Base-by-base conservation (phyloP, 768 basidiomycete species). In the Gyrodon lividus region DNA sequence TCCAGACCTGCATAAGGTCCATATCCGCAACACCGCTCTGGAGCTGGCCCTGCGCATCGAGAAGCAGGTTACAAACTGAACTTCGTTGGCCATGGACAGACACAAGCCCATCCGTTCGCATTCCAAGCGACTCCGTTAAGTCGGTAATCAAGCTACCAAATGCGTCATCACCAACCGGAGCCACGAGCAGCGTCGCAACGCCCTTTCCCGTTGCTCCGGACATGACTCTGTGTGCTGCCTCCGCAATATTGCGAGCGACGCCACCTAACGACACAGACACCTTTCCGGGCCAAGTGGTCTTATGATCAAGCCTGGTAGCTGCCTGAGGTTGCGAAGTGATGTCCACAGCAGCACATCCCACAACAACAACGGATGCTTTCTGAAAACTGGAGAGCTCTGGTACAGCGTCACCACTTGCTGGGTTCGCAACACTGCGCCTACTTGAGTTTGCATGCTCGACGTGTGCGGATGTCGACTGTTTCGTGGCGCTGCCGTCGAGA, bases 201-300 rank as follows among this genome's bases (percentile, higher is more conserved):
- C 60, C 50, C 12, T 49, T 52, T 17, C 61, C 58, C 8, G 70
- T 58, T 6, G 69, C 67, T 34, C 43, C 54, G 38, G 71, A 61
- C 53, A 84, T 64, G 5, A 87, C 67, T 24, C 89, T 82, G 64
- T 90, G 84, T 6, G 92, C 79, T 1, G 93, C 91, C 67, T 98
- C 94, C 2, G 95, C 89, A 38, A 99, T 82, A 65, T 99, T 99
- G n/a, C 95, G 84, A 1, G 82, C 94, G 13, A 99, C 96, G 24
- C 96, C 96, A 1, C 96, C 96, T 5, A 90, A 72, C 0, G 87
- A 79, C 34, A 95, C 54, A 14, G 75, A 72, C 22, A 98, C 82
- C 12, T 66, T 73, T 9, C 97, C 97, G 0, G 93, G 92, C 10
- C 79, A 79, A 0, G 95, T 98, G 0, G 92, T 89, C 50, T 83